Evolutionary conservation across 345 rosid species (phyloP).

Genomic region (Sapria himalayana): DNA sequence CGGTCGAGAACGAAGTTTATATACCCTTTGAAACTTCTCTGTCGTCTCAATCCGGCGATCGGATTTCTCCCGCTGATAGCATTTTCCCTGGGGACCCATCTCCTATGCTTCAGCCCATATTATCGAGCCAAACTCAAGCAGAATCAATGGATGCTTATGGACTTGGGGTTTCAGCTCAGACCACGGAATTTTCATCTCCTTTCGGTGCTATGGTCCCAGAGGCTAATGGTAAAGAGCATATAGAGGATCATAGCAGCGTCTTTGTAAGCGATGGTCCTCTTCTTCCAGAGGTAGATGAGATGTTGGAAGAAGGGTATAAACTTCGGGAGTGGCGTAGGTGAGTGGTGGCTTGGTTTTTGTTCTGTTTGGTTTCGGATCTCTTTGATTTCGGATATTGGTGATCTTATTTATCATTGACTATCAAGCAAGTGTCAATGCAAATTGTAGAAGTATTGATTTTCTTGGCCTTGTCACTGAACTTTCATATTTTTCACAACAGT

Average conservation of each 20-base stretch:
- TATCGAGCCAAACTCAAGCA: too few species aligned
- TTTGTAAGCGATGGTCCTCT: conserved; percentile 28
- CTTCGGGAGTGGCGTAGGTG: conserved; percentile 73
- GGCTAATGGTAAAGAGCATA: conserved; percentile 12
- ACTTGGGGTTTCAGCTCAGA: conserved; percentile 16
- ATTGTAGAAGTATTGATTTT: too few species aligned
- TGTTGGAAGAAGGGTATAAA: conserved; percentile 49
- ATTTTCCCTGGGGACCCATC: background rate
- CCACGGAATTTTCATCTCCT: conserved; percentile 23
- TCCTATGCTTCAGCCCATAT: background rate
- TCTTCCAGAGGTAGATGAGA: conserved; percentile 38
- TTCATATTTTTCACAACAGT: too few species aligned
- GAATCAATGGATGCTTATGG: conserved; percentile 28
- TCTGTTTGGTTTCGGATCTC: too few species aligned
- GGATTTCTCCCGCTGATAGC: background rate
- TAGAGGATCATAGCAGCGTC: conserved; percentile 10
- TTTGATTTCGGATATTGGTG: too few species aligned
- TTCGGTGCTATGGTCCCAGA: conserved; percentile 16
- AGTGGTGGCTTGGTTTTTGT: too few species aligned
- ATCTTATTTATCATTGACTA: too few species aligned
- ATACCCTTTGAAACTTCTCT: too few species aligned
- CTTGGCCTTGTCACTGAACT: too few species aligned
- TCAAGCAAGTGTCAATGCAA: too few species aligned
- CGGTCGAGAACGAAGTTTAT: too few species aligned
- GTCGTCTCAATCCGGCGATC: background rate